Percentiles rank a stretch among this genome's conserved stretches.
Evolutionary conservation across 345 rosid species (phyloP).

Genomic region (Populus alba): DNA sequence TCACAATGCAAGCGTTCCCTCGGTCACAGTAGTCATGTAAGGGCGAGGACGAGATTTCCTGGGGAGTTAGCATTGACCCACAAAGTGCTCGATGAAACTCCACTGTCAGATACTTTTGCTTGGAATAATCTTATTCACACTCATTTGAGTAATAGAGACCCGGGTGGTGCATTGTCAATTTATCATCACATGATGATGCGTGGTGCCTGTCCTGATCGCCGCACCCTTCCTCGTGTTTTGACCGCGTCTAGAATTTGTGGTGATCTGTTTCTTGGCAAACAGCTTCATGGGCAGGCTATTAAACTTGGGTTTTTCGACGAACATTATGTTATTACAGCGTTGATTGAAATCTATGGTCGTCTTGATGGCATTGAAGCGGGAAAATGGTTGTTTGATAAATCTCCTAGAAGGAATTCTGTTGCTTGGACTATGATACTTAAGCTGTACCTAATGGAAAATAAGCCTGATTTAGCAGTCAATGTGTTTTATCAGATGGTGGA

Average conservation of each 20-base stretch:
- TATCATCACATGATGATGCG: constrained; percentile 45
- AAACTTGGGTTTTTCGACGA: constrained; percentile 37
- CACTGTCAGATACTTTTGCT: constrained; percentile 28
- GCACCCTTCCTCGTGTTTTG: constrained; percentile 44
- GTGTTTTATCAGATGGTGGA: constrained; percentile 38
- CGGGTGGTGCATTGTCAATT: constrained; percentile 25
- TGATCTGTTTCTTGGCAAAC: constrained; percentile 33
- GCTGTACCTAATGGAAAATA: constrained; percentile 36
- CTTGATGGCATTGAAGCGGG: constrained; percentile 40
- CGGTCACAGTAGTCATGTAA: not conserved
- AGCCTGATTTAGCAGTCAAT: constrained; percentile 35
- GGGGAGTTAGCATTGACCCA: constrained; percentile 14
- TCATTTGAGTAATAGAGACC: constrained; percentile 28
- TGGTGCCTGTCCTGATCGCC: constrained; percentile 40
- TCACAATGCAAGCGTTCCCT: not conserved
- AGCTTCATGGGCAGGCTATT: constrained; percentile 43
- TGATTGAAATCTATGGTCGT: constrained; percentile 47
- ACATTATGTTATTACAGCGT: constrained; percentile 36
- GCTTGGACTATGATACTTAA: constrained; percentile 42
- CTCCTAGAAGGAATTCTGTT: constrained; percentile 35
- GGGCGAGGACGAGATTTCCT: not conserved
- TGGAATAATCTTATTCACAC: constrained; percentile 48
- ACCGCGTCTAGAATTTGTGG: constrained; percentile 37
- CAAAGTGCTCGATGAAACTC: constrained; percentile 45
- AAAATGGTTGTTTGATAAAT: constrained; percentile 36